Conservation (phyloP, 1,284 basidiomycete genomes). For the Malassezia japonica region DNA sequence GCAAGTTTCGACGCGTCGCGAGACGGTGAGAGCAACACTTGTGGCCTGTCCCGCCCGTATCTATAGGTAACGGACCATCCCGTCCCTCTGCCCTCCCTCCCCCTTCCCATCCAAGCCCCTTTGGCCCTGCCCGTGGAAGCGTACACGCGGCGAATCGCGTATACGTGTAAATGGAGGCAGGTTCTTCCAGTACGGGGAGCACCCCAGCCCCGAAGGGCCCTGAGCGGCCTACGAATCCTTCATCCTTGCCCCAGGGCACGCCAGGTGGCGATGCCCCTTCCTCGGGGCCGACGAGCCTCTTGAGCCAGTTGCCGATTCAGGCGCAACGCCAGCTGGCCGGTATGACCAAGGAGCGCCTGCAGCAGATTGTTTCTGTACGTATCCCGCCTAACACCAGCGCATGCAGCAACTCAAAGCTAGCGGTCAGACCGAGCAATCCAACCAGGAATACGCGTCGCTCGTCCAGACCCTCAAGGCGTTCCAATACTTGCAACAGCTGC, state of each 20-base stretch:
- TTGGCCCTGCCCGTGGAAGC: background rate
- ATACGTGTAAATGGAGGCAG: slow-evolving; percentile 14
- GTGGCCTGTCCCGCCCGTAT: background rate
- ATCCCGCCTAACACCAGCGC: slow-evolving; percentile 26
- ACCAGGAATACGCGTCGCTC: slow-evolving; percentile 47
- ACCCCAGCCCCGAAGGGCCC: background rate
- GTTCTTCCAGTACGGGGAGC: background rate
- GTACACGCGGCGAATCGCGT: no score
- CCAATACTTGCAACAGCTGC: slow-evolving; percentile 41
- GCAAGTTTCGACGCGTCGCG: slow-evolving; percentile 14
- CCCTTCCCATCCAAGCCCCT: background rate
- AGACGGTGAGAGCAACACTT: slow-evolving; percentile 5
- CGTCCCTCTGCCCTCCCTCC: background rate
- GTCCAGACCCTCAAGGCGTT: slow-evolving; percentile 40
- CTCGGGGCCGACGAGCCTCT: background rate
- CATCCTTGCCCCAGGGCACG: background rate
- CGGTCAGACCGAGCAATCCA: slow-evolving; percentile 48
- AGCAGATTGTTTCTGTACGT: slow-evolving; percentile 32
- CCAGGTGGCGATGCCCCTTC: background rate
- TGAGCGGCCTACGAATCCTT: background rate
- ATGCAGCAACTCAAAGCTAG: slow-evolving; percentile 48
- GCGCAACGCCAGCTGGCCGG: slow-evolving; percentile 36
- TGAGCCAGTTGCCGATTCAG: slow-evolving; percentile 21
- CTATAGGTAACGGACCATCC: background rate
- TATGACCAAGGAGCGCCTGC: slow-evolving; percentile 44